These are phyloP conservation scores for Cochlearia excelsa DNA, from an alignment of 345 rosid species.

Conservation along the genomic window DNA sequence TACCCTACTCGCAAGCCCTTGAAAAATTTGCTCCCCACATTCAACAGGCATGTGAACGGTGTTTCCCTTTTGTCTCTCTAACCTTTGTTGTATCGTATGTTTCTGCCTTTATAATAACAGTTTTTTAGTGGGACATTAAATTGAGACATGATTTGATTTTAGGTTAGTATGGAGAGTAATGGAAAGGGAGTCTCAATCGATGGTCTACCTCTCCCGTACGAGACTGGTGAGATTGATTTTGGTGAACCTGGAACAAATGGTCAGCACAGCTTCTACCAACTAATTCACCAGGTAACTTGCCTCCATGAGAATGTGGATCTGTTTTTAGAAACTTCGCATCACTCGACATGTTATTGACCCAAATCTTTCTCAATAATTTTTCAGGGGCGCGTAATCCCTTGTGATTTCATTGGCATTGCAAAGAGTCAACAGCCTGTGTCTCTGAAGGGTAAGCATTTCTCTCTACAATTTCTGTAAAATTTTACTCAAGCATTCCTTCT, in stretches of 20 bases:
- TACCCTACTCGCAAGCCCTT: slow-evolving; percentile 90
- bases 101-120: not conserved
- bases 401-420: slow-evolving; percentile 82
- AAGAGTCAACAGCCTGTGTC: slow-evolving; percentile 95
- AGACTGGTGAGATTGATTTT: slow-evolving; percentile 95
- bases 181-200: slow-evolving; percentile 97
- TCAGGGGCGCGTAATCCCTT: slow-evolving; percentile 92
- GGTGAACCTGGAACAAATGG: slow-evolving; percentile 99
- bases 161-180: slow-evolving; percentile 99
- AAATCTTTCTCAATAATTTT: slow-evolving; percentile 8
- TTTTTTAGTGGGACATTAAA: slow-evolving; percentile 2
- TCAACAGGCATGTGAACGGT: slow-evolving; percentile 63
- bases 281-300: slow-evolving; percentile 82
- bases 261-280: slow-evolving; percentile 98
- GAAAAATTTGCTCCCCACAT: slow-evolving; percentile 97
- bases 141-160: slow-evolving; percentile 6
- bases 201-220: slow-evolving; percentile 77
- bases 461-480: not conserved
- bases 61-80: slow-evolving; percentile 6
- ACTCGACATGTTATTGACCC: not conserved
- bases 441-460: slow-evolving; percentile 58
- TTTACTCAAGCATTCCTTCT: not conserved
- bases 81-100: not conserved
- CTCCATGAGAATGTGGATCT: slow-evolving; percentile 1
- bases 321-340: not conserved